phyloP scores from a whole-genome alignment of 257 asterid species.

The Nicotiana attenuata region DNA sequence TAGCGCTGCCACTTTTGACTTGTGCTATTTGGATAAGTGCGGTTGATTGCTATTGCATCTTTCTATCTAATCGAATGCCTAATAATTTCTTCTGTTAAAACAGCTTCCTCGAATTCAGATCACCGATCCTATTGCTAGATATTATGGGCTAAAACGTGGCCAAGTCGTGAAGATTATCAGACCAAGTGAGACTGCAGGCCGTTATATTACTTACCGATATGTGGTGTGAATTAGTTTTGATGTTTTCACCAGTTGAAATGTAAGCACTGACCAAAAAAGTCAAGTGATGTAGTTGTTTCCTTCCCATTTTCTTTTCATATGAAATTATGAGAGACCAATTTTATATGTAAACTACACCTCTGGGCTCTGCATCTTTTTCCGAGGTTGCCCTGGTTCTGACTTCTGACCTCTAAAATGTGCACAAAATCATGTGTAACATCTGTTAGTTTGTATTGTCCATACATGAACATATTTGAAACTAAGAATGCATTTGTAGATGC shows the following conservation, averaged over 20 bases:
- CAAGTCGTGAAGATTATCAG: slow-evolving; percentile 75
- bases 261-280: background rate
- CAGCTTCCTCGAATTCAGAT: slow-evolving; percentile 85
- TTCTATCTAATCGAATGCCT: background rate
- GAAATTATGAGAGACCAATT: background rate
- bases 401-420: no score
- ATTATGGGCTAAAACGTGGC: slow-evolving; percentile 69
- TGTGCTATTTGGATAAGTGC: background rate
- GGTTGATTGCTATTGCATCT: background rate
- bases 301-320: background rate
- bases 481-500: no score
- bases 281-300: no score
- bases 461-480: no score
- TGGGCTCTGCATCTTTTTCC: no score
- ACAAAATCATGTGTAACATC: no score
- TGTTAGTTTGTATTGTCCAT: no score
- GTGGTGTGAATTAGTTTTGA: slow-evolving; percentile 39
- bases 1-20: background rate
- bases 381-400: no score
- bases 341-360: background rate
- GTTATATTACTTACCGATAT: slow-evolving; percentile 67
- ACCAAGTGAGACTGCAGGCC: slow-evolving; percentile 92
- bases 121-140: slow-evolving; percentile 72
- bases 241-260: background rate
- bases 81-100: background rate